Base-by-base conservation (phyloP, 78 protist genomes). In the Polysphondylium violaceum region DNA sequence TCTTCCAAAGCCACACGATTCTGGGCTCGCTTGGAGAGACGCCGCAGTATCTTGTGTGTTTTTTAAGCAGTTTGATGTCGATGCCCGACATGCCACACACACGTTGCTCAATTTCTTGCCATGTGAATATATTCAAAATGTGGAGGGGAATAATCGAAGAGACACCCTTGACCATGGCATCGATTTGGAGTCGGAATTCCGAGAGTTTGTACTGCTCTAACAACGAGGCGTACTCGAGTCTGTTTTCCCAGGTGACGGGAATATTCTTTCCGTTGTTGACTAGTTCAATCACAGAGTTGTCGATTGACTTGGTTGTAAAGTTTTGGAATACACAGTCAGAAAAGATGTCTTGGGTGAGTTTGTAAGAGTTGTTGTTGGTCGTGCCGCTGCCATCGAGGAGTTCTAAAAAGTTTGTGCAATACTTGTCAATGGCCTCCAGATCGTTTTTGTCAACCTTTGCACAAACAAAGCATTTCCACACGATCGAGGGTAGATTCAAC, bases 21-120 rank as follows among this genome's bases (percentile, higher is more conserved):
- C 89, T 87, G 5, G 88, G 64, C 33, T 77, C 94, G 0, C 61
- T 29, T 23, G 77, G 68, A 0, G 29, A 17, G 4, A 81, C 12
- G 2, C 81, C 90, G 76, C 63, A 69, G 44, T 92, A 92, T n/a
- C 83, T 76, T 12, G 95, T 92, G 44, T 92, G 87, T 23, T 71
- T 71, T 77, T 92, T 79, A 16, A 92, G 90, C 1, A 78, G 56
- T 72, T 76, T 71, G 31, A 92, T 35, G 35, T 92, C 95, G 6
- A 92, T 50, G 21, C 86, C 90, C 29, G 95, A 87, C 21, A 71
- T 74, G 11, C 95, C 95, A 55, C 95, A 92, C 17, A 92, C 95
- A 27, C 87, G 47, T 21, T 68, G 56, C 59, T 92, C 92, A 29
- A 92, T 27, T 21, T 92, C 95, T 58, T 78, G 95, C 95, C 95